Conservation (phyloP, 2,329 filamentous ascomycete species). For the Coniochaeta sp. region DNA sequence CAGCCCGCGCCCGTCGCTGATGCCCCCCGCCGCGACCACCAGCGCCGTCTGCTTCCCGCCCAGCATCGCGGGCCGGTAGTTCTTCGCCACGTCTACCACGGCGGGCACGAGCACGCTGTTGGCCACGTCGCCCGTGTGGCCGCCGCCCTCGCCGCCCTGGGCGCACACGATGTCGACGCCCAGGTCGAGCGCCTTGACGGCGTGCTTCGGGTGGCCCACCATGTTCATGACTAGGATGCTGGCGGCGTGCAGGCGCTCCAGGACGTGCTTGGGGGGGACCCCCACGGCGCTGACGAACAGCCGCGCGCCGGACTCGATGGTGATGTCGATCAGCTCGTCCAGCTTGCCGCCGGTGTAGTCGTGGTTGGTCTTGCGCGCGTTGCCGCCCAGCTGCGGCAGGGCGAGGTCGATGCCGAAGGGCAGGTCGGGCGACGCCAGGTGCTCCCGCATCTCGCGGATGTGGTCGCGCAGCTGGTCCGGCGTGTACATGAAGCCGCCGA, state of each 20-base stretch:
- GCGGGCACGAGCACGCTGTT: slow-evolving; percentile 82
- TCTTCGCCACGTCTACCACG: slow-evolving; percentile 73
- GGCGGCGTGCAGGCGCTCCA: slow-evolving; percentile 69
- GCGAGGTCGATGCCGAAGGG: slow-evolving; percentile 91
- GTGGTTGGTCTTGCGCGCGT: slow-evolving; percentile 84
- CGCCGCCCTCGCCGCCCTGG: slow-evolving; percentile 89
- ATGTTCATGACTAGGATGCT: slow-evolving; percentile 93
- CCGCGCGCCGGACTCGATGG: slow-evolving; percentile 73
- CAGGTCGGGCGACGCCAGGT: slow-evolving; percentile 57
- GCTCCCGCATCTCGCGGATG: slow-evolving; percentile 76
- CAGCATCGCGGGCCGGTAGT: slow-evolving; percentile 62
- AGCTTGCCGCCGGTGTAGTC: slow-evolving; percentile 90
- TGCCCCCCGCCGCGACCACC: slow-evolving; percentile 84
- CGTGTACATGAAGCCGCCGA: slow-evolving; percentile 65
- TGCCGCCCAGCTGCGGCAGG: slow-evolving; percentile 79
- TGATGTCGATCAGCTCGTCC: slow-evolving; percentile 80
- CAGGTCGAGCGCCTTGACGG: slow-evolving; percentile 75
- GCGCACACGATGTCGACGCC: slow-evolving; percentile 89
- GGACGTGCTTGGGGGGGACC: slow-evolving; percentile 66
- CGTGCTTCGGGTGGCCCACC: slow-evolving; percentile 90
- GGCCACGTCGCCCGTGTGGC: slow-evolving; percentile 83
- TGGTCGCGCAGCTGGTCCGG: slow-evolving; percentile 69
- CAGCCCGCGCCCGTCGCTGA: slow-evolving; percentile 73
- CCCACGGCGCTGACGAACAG: slow-evolving; percentile 87
- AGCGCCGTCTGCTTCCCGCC: slow-evolving; percentile 64